Evolutionary conservation across 2,329 filamentous ascomycete genomes (phyloP).

Genomic region (Colletotrichum costaricense): DNA sequence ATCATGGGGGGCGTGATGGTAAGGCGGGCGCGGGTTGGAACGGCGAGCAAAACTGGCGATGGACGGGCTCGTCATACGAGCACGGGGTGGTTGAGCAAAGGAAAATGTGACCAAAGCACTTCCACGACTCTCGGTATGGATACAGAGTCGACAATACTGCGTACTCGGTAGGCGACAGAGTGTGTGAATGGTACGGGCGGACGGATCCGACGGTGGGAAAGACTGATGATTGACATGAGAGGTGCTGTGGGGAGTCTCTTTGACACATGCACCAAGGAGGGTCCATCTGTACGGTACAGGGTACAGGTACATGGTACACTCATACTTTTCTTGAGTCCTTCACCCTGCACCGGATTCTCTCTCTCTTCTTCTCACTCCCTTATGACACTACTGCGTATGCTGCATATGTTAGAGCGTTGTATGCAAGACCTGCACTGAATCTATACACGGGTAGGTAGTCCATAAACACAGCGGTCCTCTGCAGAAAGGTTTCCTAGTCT

Average conservation of each 20-base stretch:
- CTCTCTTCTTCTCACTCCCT: background rate
- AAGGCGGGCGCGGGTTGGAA: slow-evolving; percentile 28
- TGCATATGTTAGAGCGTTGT: background rate
- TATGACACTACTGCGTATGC: too few relatives aligned
- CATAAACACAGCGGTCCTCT: background rate
- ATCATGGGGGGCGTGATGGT: slow-evolving; percentile 9
- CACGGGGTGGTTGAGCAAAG: background rate
- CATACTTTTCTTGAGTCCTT: too few relatives aligned
- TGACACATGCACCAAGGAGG: slow-evolving; percentile 27
- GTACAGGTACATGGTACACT: too few relatives aligned
- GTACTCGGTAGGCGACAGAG: background rate
- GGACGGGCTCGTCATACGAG: slow-evolving; percentile 32
- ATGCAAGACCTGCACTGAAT: background rate
- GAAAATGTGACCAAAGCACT: slow-evolving; percentile 8
- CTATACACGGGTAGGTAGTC: background rate
- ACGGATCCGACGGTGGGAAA: slow-evolving; percentile 28
- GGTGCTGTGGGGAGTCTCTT: slow-evolving; percentile 26
- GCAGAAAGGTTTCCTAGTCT: background rate
- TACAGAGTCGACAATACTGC: too few relatives aligned
- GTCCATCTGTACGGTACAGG: background rate
- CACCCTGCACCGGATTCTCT: too few relatives aligned
- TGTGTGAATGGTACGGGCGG: slow-evolving; percentile 26
- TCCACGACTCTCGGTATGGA: too few relatives aligned
- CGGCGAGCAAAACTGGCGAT: slow-evolving; percentile 31
- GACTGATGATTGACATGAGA: slow-evolving; percentile 35